Evolutionary conservation across 495 filamentous ascomycete species (phyloP).

Genomic region (Trichoderma reesei): DNA sequence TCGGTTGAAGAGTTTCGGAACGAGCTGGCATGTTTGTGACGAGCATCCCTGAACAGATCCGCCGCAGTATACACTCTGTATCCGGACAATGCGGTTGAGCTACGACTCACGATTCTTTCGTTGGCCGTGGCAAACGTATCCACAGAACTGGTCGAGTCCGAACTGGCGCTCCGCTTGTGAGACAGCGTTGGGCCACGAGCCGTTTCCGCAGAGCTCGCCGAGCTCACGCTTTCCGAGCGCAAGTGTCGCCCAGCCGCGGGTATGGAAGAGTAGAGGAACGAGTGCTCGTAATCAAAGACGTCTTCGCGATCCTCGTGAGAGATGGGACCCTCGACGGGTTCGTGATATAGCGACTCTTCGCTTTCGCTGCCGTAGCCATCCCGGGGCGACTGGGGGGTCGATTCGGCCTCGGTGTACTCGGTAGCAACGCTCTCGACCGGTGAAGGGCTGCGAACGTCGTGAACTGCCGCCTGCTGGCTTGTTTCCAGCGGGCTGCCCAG

Average conservation of each 20-base stretch:
- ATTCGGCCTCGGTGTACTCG: conserved; percentile 3
- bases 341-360: conserved; percentile 48
- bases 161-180: conserved; percentile 44
- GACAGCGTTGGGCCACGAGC: conserved; percentile 42
- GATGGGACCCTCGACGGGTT: conserved; percentile 39
- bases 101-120: conserved; percentile 43
- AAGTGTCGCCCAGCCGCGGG: conserved; percentile 48
- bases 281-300: conserved; percentile 94
- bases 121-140: conserved; percentile 78
- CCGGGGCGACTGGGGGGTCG: conserved; percentile 13
- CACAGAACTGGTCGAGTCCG: conserved; percentile 61
- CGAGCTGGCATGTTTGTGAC: background rate
- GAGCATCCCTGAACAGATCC: background rate
- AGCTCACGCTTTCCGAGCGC: conserved; percentile 39
- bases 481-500: background rate
- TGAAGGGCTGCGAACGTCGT: background rate
- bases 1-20: background rate
- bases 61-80: conserved; percentile 12
- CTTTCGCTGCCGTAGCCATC: conserved; percentile 36
- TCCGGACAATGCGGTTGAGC: conserved; percentile 13
- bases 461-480: background rate
- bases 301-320: conserved; percentile 91
- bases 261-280: conserved; percentile 85
- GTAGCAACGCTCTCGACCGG: background rate
- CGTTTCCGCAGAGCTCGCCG: conserved; percentile 66